These are phyloP conservation scores for Phenoliferia sp. DNA, from an alignment of 1,284 basidiomycete genomes.

Conservation along the genomic window DNA sequence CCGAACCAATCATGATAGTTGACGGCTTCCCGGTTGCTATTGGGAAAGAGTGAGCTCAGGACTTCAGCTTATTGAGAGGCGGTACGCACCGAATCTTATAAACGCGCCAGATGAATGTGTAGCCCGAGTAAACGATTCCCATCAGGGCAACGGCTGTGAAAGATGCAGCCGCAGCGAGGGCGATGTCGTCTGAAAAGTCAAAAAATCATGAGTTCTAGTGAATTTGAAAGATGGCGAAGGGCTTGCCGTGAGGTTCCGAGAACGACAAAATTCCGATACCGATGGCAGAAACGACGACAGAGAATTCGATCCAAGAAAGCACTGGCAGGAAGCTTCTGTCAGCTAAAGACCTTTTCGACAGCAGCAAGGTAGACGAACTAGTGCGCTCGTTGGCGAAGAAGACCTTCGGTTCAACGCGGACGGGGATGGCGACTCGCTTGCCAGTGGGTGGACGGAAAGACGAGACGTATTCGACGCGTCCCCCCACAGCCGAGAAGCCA, in stretches of 20 bases:
- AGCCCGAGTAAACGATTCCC: conserved; percentile 80
- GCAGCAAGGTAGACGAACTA: conserved; percentile 30
- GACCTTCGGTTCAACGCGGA: conserved; percentile 94
- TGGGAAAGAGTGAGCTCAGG: neutral
- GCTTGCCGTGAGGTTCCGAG: conserved; percentile 26
- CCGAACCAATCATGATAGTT: conserved; percentile 81
- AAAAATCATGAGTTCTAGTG: neutral
- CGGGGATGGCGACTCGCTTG: conserved; percentile 85
- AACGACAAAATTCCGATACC: conserved; percentile 64
- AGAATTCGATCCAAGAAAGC: conserved; percentile 75
- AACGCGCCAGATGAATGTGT: conserved; percentile 83
- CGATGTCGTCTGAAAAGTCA: conserved; percentile 32
- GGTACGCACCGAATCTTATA: conserved; percentile 55
- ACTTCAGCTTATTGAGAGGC: neutral
- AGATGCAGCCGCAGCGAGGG: conserved; percentile 56
- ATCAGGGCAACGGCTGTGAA: conserved; percentile 89
- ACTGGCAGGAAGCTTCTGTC: conserved; percentile 6
- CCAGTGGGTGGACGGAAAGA: conserved; percentile 77
- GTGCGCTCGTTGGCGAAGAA: conserved; percentile 95
- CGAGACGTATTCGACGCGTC: conserved; percentile 53
- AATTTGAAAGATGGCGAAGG: conserved; percentile 28
- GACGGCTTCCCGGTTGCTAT: conserved; percentile 59
- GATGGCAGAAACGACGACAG: conserved; percentile 81
- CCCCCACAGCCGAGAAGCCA: conserved; percentile 18
- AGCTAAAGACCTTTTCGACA: conserved; percentile 1